These are phyloP conservation scores for Pestalotiopsis sp. DNA, from an alignment of 2,329 filamentous ascomycete species.

Conservation along the genomic window DNA sequence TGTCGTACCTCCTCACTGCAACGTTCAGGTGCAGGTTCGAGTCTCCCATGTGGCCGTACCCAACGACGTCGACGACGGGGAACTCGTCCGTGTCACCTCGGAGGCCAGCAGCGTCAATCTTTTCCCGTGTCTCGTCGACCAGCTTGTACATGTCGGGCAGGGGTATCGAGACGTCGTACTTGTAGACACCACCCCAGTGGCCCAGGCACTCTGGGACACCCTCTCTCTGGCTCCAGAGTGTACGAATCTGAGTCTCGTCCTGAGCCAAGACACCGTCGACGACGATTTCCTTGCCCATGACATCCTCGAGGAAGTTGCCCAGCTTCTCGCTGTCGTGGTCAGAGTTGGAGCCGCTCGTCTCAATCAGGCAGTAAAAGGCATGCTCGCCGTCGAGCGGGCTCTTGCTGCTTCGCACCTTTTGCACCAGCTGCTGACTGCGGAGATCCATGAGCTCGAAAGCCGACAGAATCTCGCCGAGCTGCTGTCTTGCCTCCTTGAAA, in stretches of 20 bases:
- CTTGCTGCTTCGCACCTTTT: constrained; percentile 73
- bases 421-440: constrained; percentile 77
- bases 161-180: constrained; percentile 97
- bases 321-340: constrained; percentile 95
- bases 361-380: constrained; percentile 95
- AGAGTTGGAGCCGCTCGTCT: constrained; percentile 91
- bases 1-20: constrained; percentile 79
- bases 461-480: constrained; percentile 92
- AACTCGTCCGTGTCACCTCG: constrained; percentile 74
- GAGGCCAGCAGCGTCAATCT: constrained; percentile 73
- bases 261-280: constrained; percentile 89
- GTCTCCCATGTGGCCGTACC: constrained; percentile 98
- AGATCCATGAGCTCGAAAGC: constrained; percentile 98
- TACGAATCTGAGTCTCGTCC: constrained; percentile 84
- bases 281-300: constrained; percentile 87
- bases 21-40: constrained; percentile 95
- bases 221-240: constrained; percentile 91
- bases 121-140: constrained; percentile 80
- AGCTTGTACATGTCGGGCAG: constrained; percentile 83
- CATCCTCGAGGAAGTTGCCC: constrained; percentile 84
- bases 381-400: constrained; percentile 80
- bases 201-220: constrained; percentile 87
- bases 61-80: constrained; percentile 87
- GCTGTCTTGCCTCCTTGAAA: constrained; percentile 85
- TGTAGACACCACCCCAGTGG: constrained; percentile 94